phyloP scores from a whole-genome alignment of 2,329 filamentous ascomycete species.

The Fusarium cicatricum region DNA sequence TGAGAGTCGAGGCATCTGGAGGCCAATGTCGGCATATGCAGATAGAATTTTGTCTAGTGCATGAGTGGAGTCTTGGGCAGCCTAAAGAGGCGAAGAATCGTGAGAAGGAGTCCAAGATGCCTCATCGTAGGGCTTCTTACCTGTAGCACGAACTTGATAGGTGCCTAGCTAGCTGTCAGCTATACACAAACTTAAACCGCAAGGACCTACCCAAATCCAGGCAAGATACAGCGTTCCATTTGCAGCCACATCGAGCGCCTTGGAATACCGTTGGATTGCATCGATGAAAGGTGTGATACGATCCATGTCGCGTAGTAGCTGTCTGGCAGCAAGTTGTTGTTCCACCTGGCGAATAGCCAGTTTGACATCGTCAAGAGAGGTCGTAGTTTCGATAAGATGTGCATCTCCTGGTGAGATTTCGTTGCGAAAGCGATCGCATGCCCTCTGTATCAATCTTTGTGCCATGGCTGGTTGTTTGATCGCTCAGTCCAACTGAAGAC shows the following conservation, averaged over 20 bases:
- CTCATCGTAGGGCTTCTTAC: background rate
- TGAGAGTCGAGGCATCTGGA: background rate
- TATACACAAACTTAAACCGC: too few relatives aligned
- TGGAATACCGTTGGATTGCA: background rate
- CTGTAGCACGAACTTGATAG: constrained; percentile 2
- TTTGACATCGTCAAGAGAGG: background rate
- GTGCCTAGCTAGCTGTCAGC: background rate
- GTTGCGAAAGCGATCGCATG: constrained; percentile 3
- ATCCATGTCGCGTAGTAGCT: background rate
- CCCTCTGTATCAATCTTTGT: background rate
- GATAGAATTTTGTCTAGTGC: constrained; percentile 3
- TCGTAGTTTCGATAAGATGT: background rate
- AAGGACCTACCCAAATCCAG: background rate
- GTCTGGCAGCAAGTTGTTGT: background rate
- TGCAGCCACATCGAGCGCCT: background rate
- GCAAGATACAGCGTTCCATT: constrained; percentile 4
- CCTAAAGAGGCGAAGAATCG: background rate
- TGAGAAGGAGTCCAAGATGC: background rate
- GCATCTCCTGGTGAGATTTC: background rate
- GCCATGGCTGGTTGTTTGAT: background rate
- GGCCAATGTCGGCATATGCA: constrained; percentile 1
- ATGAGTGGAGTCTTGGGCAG: background rate
- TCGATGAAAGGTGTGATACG: background rate
- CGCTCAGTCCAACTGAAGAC: too few relatives aligned
- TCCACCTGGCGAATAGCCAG: background rate